Evolutionary conservation across 495 filamentous ascomycete genomes (phyloP).

Genomic region (Podospora anserina): DNA sequence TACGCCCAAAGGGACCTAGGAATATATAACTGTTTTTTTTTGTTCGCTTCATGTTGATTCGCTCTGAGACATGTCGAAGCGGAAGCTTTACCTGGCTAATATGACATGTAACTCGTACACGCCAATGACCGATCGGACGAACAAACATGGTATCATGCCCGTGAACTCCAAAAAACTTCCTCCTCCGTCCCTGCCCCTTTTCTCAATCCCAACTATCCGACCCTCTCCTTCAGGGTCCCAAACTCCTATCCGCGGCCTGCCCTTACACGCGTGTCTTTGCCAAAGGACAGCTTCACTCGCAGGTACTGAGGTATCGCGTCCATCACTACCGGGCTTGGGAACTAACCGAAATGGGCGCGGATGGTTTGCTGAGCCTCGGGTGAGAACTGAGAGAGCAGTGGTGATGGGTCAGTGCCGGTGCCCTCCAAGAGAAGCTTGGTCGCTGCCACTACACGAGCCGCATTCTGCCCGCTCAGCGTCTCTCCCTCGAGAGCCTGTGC

Average conservation of each 20-base stretch:
- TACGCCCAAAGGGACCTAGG: not conserved
- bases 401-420: conserved; percentile 66
- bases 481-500: conserved; percentile 86
- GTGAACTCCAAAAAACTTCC: not conserved
- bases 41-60: not conserved
- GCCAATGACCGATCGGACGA: not conserved
- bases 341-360: conserved; percentile 64
- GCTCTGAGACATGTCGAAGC: conserved; percentile 1
- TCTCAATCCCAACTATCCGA: not conserved
- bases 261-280: not conserved
- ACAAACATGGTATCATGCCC: conserved; percentile 7
- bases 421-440: conserved; percentile 69
- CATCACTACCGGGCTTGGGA: not conserved
- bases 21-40: conserved; percentile 2
- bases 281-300: not conserved
- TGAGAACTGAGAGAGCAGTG: conserved; percentile 63
- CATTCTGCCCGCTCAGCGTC: conserved; percentile 79
- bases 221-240: not conserved
- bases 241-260: not conserved
- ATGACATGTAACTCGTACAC: not conserved
- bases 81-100: not conserved
- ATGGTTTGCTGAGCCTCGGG: conserved; percentile 76
- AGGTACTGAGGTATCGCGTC: not conserved
- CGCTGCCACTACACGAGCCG: conserved; percentile 64
- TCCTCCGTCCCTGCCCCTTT: not conserved